phyloP scores from a whole-genome alignment of 2,329 filamentous ascomycete species.

The Penicillium hordei region DNA sequence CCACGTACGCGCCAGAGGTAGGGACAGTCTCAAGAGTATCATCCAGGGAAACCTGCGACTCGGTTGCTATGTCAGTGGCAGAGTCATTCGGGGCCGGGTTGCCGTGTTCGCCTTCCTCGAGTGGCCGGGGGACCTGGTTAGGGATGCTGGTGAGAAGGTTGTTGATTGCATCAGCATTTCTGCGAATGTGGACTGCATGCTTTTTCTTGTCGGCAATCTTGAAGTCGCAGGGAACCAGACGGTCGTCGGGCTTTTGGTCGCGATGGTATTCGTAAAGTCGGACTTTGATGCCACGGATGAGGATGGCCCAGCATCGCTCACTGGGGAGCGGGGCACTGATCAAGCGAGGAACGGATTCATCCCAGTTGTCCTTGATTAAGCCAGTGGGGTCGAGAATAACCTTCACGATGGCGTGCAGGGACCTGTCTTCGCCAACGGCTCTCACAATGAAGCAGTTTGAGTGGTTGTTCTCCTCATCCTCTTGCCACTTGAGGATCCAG shows the following conservation, averaged over 20 bases:
- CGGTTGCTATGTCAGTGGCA: not conserved
- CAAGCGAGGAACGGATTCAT: not conserved
- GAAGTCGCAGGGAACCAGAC: slow-evolving; percentile 6
- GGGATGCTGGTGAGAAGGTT: not conserved
- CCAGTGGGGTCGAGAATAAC: not conserved
- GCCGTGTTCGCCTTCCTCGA: not conserved
- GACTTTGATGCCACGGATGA: slow-evolving; percentile 4
- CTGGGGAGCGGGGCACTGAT: not conserved
- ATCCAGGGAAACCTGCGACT: not conserved
- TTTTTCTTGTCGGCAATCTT: not conserved
- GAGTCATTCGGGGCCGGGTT: not conserved
- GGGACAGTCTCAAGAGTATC: not conserved
- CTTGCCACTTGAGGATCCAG: not conserved
- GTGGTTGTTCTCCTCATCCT: not conserved
- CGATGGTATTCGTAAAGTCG: slow-evolving; percentile 4
- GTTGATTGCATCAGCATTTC: not conserved
- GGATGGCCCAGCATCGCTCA: slow-evolving; percentile 4
- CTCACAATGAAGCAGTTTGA: not conserved
- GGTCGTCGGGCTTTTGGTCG: not conserved
- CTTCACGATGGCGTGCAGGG: slow-evolving; percentile 5
- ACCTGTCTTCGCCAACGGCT: not conserved
- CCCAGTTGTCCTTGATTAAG: not conserved
- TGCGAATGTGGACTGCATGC: slow-evolving; percentile 1
- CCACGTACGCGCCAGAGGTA: not conserved
- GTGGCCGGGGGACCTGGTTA: not conserved